These are phyloP conservation scores for Gaeumannomyces sp. DNA, from an alignment of 2,329 filamentous ascomycete species.

Conservation along the genomic window DNA sequence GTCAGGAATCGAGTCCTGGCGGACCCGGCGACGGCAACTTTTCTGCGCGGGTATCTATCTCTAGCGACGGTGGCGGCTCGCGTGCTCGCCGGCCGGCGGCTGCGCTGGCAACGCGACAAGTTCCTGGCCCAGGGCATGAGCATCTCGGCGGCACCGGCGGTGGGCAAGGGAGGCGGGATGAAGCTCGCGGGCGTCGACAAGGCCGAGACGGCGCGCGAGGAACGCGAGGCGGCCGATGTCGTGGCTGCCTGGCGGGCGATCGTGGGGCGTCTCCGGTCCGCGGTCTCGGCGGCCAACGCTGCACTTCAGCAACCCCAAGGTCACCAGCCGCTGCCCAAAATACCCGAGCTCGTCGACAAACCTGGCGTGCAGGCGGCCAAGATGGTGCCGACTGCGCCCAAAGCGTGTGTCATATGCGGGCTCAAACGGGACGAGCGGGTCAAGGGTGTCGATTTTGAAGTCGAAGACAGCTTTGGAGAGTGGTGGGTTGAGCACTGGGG, in stretches of 20 bases:
- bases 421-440: conserved; percentile 83
- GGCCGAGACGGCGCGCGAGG: conserved; percentile 73
- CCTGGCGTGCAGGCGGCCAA: conserved; percentile 64
- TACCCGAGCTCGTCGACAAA: conserved; percentile 68
- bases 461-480: conserved; percentile 90
- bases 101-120: conserved; percentile 86
- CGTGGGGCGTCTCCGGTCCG: conserved; percentile 66
- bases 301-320: conserved; percentile 24
- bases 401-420: conserved; percentile 79
- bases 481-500: conserved; percentile 95
- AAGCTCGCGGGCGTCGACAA: conserved; percentile 84
- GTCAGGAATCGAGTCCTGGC: conserved; percentile 59
- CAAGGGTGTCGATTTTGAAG: conserved; percentile 63
- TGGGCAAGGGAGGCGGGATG: conserved; percentile 73
- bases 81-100: conserved; percentile 75
- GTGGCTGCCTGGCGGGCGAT: conserved; percentile 68
- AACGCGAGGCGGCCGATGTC: conserved; percentile 76
- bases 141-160: conserved; percentile 60
- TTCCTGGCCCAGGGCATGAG: conserved; percentile 82
- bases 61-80: conserved; percentile 66
- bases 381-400: conserved; percentile 65
- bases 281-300: conserved; percentile 60
- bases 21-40: conserved; percentile 54
- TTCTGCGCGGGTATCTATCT: conserved; percentile 58
- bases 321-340: conserved; percentile 29